phyloP scores from a whole-genome alignment of 345 rosid species.

The Eucalyptus tenuipes region DNA sequence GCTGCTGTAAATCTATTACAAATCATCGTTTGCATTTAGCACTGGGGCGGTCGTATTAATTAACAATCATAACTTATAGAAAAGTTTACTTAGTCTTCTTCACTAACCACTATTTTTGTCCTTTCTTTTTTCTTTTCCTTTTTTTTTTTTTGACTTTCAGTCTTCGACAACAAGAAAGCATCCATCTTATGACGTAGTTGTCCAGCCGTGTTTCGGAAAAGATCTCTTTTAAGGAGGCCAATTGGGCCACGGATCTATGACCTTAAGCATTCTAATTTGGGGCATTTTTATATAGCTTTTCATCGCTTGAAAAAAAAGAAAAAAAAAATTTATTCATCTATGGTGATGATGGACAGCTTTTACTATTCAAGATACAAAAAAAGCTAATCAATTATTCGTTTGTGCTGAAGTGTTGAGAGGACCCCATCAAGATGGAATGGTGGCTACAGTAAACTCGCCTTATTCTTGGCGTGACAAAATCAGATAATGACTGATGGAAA shows the following conservation, averaged over 20 bases:
- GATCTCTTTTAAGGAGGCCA: not conserved
- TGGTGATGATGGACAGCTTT: not conserved
- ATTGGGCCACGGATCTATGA: not conserved
- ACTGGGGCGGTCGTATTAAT: not conserved
- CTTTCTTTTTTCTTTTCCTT: not conserved
- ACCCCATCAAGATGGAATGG: not conserved
- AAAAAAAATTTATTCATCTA: not conserved
- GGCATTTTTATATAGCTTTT: not conserved
- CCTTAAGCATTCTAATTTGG: not conserved
- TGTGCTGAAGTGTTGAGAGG: not conserved
- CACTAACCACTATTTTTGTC: not conserved
- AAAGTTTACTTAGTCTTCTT: not conserved
- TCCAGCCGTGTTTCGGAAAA: not conserved
- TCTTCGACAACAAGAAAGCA: not conserved
- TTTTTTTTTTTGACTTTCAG: not conserved
- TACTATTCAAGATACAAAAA: not conserved
- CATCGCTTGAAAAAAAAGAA: not conserved
- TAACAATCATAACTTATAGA: not conserved
- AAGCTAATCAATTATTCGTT: not conserved
- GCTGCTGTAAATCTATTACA: not conserved
- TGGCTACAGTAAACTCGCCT: not conserved
- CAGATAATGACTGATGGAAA: not conserved
- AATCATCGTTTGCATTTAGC: not conserved
- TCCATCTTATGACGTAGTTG: not conserved
- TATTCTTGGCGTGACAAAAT: not conserved